Evolutionary conservation across 495 filamentous ascomycete species (phyloP).

Genomic region (Penicillium maclennaniae): DNA sequence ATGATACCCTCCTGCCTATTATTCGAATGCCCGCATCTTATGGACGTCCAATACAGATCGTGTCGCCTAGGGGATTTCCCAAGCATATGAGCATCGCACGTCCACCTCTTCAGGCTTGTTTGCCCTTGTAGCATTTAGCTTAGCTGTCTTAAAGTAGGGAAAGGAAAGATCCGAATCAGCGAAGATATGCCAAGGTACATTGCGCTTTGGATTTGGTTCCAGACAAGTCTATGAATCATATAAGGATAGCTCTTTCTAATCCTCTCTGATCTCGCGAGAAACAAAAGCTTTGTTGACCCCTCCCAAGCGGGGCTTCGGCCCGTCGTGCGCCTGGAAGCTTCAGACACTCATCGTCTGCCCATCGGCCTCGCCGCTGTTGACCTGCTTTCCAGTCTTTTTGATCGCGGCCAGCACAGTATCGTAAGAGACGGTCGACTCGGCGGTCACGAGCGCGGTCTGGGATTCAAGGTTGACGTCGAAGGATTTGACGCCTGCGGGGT

Average conservation of each 20-base stretch:
- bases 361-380: slow-evolving; percentile 69
- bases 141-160: background rate
- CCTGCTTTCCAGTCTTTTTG: slow-evolving; percentile 91
- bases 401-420: slow-evolving; percentile 82
- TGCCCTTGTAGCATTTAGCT: no score
- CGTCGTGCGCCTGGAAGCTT: background rate
- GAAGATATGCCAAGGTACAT: slow-evolving; percentile 5
- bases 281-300: no score
- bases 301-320: no score
- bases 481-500: slow-evolving; percentile 66
- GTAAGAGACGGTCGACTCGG: slow-evolving; percentile 63
- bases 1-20: slow-evolving; percentile 35
- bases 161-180: background rate
- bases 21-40: slow-evolving; percentile 14
- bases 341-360: slow-evolving; percentile 37
- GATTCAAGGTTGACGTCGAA: slow-evolving; percentile 83
- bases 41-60: no score
- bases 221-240: background rate
- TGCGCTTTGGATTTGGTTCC: slow-evolving; percentile 3
- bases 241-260: background rate
- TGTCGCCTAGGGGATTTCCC: no score
- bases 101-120: no score
- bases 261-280: background rate
- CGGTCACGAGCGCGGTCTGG: slow-evolving; percentile 70
- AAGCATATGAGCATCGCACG: background rate